Base-by-base conservation (phyloP, 805 yeast species). In the Brettanomyces bruxellensis region DNA sequence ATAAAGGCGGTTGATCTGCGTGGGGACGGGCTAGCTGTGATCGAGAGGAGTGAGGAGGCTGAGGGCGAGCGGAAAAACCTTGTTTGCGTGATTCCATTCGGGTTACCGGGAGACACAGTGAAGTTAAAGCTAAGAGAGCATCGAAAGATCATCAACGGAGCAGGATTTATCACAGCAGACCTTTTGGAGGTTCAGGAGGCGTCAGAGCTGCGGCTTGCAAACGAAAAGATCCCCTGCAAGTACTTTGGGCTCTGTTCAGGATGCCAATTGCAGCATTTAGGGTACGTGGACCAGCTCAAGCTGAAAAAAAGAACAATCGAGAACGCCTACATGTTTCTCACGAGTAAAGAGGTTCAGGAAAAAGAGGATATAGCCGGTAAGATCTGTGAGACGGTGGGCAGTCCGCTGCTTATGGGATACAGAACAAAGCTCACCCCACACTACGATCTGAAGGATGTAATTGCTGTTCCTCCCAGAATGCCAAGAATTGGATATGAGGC, bases 351-450 rank as follows among this genome's bases (percentile, higher is more conserved):
- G 13, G 18, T 25, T 11, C 22, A 22, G 25, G 24, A 32, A 23
- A 28, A 36, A 25, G 38, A 44, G 22, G 41, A 49, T 23, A 49
- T 53, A 50, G 53, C 60, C 11, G 67, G 65, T 0, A 59, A 67
- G 40, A 69, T 91, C 34, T 75, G 74, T 2, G 65, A 70, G 1
- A 65, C 70, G 5, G 54, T 63, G 30, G 55, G 60, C n/a, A 86
- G 95, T 9, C 99, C 99, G 4, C 66, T 79, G 47, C 73, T 81
- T 53, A 85, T 73, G 60, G 71, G 73, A 35, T 93, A 93, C 65
- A 73, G 99, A 60, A 93, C 99, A 0, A 93, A 93, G 60, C 73
- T 93, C 38, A 93, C 99, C 0, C 99, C 99, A 4, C 99, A 93
- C 67, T 93, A 90, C 65, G 79, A 57, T 51, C 49, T 35, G 55